These are phyloP conservation scores for Psidium guajava DNA, from an alignment of 345 rosid species.

Conservation along the genomic window DNA sequence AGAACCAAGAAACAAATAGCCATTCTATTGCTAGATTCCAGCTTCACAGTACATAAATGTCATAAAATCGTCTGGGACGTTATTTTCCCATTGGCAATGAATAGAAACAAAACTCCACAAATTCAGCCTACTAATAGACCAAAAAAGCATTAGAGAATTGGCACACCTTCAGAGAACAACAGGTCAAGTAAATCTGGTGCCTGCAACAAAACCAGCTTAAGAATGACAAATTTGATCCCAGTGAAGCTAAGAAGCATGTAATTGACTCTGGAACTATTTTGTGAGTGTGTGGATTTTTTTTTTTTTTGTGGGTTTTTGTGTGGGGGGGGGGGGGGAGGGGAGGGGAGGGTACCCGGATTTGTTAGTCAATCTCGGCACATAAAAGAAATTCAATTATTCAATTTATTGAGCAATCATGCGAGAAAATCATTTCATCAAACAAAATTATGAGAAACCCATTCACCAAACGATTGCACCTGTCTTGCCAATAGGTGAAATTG, in stretches of 20 bases:
- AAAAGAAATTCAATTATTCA: background rate
- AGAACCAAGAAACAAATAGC: background rate
- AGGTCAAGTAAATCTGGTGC: slow-evolving; percentile 72
- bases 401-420: background rate
- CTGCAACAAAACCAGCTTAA: slow-evolving; percentile 29
- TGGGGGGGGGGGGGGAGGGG: no score
- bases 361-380: background rate
- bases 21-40: background rate
- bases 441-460: background rate
- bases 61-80: background rate
- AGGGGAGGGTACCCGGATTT: background rate
- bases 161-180: slow-evolving; percentile 66
- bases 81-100: background rate
- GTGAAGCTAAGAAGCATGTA: background rate
- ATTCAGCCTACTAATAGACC: background rate
- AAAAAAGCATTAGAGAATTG: background rate
- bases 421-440: background rate
- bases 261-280: background rate
- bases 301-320: no score
- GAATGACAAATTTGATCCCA: background rate
- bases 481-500: background rate
- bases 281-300: background rate
- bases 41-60: background rate
- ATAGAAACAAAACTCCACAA: background rate
- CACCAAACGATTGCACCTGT: background rate